Conservation (phyloP, 2,329 filamentous ascomycete species). For the Xylaria sp. region DNA sequence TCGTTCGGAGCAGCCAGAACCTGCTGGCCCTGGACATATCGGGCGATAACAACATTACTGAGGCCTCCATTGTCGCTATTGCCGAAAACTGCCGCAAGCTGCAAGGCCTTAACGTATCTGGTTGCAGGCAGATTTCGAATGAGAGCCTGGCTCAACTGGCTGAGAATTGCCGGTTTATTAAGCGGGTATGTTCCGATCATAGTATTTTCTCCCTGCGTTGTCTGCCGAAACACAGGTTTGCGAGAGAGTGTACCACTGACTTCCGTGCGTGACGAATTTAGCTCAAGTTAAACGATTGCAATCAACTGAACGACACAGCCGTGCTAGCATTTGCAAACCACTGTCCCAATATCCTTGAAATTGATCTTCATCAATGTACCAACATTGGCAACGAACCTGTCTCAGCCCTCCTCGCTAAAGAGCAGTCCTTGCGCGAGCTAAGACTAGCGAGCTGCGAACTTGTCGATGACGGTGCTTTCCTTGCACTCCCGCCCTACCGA, state of each 20-base stretch:
- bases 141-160: constrained; percentile 85
- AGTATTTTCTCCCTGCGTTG: not conserved
- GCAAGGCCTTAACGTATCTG: constrained; percentile 92
- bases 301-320: constrained; percentile 82
- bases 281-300: constrained; percentile 94
- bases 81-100: constrained; percentile 84
- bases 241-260: constrained; percentile 46
- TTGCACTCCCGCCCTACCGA: constrained; percentile 74
- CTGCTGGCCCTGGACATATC: constrained; percentile 92
- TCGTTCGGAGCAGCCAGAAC: constrained; percentile 81
- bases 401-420: constrained; percentile 79
- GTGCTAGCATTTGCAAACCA: constrained; percentile 87
- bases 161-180: constrained; percentile 84
- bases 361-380: constrained; percentile 89
- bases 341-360: constrained; percentile 94
- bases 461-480: constrained; percentile 88
- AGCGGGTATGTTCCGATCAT: constrained; percentile 69
- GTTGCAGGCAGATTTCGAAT: constrained; percentile 85
- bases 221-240: not conserved
- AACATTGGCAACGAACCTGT: constrained; percentile 85
- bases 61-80: constrained; percentile 63
- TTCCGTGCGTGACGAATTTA: constrained; percentile 56
- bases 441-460: constrained; percentile 85
- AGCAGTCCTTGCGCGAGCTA: constrained; percentile 87
- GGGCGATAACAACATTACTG: constrained; percentile 70